Evolutionary conservation across 179 eudicot genomes (phyloP), one percentile per base, ranked within the genome.

Genomic region (Drosera spatulata): DNA sequence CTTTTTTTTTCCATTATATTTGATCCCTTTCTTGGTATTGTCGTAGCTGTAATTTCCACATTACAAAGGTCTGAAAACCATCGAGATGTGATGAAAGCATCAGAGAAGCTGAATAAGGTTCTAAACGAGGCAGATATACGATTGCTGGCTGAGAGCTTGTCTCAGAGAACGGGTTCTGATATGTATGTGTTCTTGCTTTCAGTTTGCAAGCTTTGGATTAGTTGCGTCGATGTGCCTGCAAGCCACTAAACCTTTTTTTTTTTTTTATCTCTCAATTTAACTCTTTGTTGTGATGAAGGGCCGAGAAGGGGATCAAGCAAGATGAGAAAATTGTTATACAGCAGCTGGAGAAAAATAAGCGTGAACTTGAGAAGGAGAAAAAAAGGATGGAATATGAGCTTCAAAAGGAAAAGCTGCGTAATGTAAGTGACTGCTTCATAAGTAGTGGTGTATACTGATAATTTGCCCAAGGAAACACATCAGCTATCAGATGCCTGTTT

Each of bases 91-190:
- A 72, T 65, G 50, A 90, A 81, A 77, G 88, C 88, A 63, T 73
- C 78, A 4, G 88, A 81, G 69, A 87, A 83, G 74, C 86, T 90
- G 47, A 62, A 53, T 49, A 94, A 81, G 85, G 77, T 75, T 44
- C 77, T 82, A 55, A 73, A 65, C 58, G 97, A 90, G 82, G 83
- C 95, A 68, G 94, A 90, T 77, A 87, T 94, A 55, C 82, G 91
- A 7, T 56, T 73, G 75, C 61, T 86, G 62, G 70, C 74, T 50
- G 73, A 79, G 61, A 83, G 61, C 68, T 66, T 82, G 75, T 65
- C 58, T 51, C 79, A 83, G 80, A 85, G 80, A 75, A 76, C 61
- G 67, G 83, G 73, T 63, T 67, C 82, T 71, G 80, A 85, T 63
- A 65, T 80, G 99, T 94, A 83, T 55, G 83, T 77, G 49, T 50